Percentiles rank a stretch among this genome's conserved stretches.
Conservation (phyloP, 2,329 filamentous ascomycete species). For the Colletotrichum viniferum region DNA sequence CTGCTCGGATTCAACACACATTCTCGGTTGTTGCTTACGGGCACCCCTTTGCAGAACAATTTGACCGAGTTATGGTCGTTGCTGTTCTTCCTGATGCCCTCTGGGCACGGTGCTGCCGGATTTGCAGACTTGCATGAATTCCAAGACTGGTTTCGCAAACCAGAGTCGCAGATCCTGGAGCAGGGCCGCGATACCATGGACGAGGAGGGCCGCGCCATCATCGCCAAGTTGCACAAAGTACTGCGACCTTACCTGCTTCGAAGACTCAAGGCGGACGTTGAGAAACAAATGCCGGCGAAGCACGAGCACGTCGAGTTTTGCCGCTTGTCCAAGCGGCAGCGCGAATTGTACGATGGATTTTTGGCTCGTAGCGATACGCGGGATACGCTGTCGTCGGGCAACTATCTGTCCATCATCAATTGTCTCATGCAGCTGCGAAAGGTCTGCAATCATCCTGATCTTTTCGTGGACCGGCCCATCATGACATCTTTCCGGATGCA, state of each 20-base stretch:
- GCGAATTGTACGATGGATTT: slow-evolving; percentile 96
- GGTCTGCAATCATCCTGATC: slow-evolving; percentile 97
- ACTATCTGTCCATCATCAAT: slow-evolving; percentile 97
- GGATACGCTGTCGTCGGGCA: slow-evolving; percentile 87
- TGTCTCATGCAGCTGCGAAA: slow-evolving; percentile 97
- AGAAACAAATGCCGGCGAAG: slow-evolving; percentile 98
- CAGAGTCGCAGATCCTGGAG: slow-evolving; percentile 94
- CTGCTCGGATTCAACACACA: slow-evolving; percentile 92
- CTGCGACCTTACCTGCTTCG: slow-evolving; percentile 90
- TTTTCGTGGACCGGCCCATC: slow-evolving; percentile 95
- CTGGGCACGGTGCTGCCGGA: slow-evolving; percentile 79
- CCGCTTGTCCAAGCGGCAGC: slow-evolving; percentile 90
- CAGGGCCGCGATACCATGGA: slow-evolving; percentile 94
- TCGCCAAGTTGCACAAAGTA: slow-evolving; percentile 92
- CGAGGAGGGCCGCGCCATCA: slow-evolving; percentile 88
- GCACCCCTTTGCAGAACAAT: slow-evolving; percentile 96
- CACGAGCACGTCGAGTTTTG: slow-evolving; percentile 98
- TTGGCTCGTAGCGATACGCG: slow-evolving; percentile 88
- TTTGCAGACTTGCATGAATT: slow-evolving; percentile 97
- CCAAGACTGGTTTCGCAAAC: slow-evolving; percentile 93
- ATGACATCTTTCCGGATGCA: slow-evolving; percentile 96
- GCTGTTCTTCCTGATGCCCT: slow-evolving; percentile 92
- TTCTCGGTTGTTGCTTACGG: slow-evolving; percentile 85
- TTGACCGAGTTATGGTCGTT: slow-evolving; percentile 96
- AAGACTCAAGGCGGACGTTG: slow-evolving; percentile 92